Evolutionary conservation across 139 green algal genomes (phyloP), one percentile per base, ranked within the genome.

Genomic region (Spirogloea muscicola): DNA sequence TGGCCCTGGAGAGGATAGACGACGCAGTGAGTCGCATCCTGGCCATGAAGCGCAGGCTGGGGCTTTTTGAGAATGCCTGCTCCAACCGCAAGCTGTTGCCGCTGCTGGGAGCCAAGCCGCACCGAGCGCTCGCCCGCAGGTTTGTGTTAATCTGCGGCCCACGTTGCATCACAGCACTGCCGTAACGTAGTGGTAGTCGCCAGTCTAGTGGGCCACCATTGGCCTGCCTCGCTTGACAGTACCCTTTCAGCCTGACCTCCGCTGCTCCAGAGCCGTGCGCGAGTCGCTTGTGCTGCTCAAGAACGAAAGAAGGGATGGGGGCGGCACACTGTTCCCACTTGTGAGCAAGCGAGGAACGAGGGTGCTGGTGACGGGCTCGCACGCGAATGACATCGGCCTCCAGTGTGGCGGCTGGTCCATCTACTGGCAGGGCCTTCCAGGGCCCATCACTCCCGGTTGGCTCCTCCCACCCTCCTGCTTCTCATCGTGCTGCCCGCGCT

Each of bases 261-360:
- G n/a, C n/a, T n/a, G n/a, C n/a, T n/a, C n/a, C 62, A 68, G 59
- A 33, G 66, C 66, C 10, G 66, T 68, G 44, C 34, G 43, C 6
- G 33, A 74, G 44, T 74, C 66, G 13, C n/a, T 74, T 6, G 66
- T 74, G 18, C 66, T 74, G 16, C 7, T 74, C 44, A 74, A 74
- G 55, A 74, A 74, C 29, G 9, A 39, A 21, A 46, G 9, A 46
- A 31, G 21, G 66, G 66, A 72, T 7, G 7, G 4, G 49, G 64
- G 3, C 48, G 49, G 44, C 44, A 27, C 44, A 4, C 41, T 74
- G 25, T 61, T 74, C 44, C 66, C 66, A 3, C 36, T 74, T 25
- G n/a, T 16, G 4, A 27, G 27, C 16, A 18, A 68, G 16, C 25
- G n/a, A n/a, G n/a, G 38, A 31, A 21, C 41, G 44, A 74, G 21